Evolutionary conservation across 2,329 filamentous ascomycete genomes (phyloP), one percentile per base, ranked within the genome.

Genomic region (Ilyonectria destructans): DNA sequence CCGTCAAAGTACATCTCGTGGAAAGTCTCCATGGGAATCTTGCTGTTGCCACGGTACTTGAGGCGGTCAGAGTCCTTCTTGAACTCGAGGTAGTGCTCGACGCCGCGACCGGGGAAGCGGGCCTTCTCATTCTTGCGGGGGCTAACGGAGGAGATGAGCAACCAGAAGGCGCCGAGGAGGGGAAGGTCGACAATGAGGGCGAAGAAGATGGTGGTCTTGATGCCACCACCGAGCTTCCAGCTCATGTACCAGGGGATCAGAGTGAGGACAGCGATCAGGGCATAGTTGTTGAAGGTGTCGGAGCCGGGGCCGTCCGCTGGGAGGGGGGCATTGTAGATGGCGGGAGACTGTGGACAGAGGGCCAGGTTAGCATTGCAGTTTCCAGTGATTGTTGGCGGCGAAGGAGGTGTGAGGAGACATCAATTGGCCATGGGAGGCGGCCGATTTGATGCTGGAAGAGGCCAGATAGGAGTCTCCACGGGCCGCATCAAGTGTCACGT

Each of bases 1-100:
- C 94, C 94, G 79, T 96, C 92, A 83, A 98, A 97, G 88, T 98
- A 98, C 92, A 96, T 97, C 84, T 98, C 95, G 80, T 97, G 91
- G 87, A 98, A 98, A 26, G 94, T 97, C 86, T 97, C 92, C 87
- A 97, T 92, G 62, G 94, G 92, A 69, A 96, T 94, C 85, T 93
- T 95, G 84, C 89, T 93, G 82, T 88, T 88, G 81, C 93, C 93
- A 74, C 88, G 87, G 85, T 94, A 96, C 83, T 91, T 94, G 77
- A 81, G 79, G 77, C 86, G 80, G 77, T 90, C 87, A 63, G 81
- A 81, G n/a, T 84, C 82, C 74, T 88, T 88, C 84, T 94, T 93
- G 87, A 96, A 96, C 69, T 89, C 91, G 74, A 96, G 90, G 85
- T 98, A 98, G 85, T 95, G 89, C 84, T 98, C 95, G 72, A 98